These are phyloP conservation scores for Calonectria hongkongensis DNA, from an alignment of 2,329 filamentous ascomycete species.

Conservation along the genomic window DNA sequence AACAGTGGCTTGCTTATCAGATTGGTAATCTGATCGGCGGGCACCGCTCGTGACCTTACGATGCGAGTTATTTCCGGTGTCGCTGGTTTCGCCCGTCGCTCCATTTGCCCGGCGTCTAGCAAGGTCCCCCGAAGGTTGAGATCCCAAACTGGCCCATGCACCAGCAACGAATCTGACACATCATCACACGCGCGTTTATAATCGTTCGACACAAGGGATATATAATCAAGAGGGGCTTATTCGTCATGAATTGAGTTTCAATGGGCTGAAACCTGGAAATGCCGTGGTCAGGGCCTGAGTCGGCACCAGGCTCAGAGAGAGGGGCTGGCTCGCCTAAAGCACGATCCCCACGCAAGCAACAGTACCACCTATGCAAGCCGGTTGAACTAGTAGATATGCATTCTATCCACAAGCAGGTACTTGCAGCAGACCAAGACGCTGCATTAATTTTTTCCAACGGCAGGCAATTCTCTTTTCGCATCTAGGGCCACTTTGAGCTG, in stretches of 20 bases:
- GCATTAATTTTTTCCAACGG: no score
- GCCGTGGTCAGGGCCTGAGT: background rate
- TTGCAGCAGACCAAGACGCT: no score
- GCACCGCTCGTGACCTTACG: slow-evolving; percentile 6
- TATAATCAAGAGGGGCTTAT: background rate
- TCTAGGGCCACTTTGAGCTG: no score
- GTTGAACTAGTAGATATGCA: no score
- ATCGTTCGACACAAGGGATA: background rate
- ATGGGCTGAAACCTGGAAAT: background rate
- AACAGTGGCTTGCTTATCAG: slow-evolving; percentile 12
- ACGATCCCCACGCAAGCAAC: no score
- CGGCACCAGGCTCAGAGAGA: no score
- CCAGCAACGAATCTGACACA: background rate
- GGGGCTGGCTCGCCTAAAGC: no score
- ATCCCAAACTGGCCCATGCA: slow-evolving; percentile 1
- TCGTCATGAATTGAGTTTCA: background rate
- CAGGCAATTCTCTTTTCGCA: no score
- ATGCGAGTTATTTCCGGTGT: background rate
- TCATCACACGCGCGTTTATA: background rate
- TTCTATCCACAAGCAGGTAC: no score
- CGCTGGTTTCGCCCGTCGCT: background rate
- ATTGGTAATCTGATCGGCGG: slow-evolving; percentile 25
- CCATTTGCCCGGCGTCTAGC: slow-evolving; percentile 4
- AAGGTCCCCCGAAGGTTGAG: no score
- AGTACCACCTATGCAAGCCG: no score